Evolutionary conservation across 306 rosid genomes (phyloP), one percentile per base, ranked within the genome.

Genomic region (Styphnolobium japonicum): DNA sequence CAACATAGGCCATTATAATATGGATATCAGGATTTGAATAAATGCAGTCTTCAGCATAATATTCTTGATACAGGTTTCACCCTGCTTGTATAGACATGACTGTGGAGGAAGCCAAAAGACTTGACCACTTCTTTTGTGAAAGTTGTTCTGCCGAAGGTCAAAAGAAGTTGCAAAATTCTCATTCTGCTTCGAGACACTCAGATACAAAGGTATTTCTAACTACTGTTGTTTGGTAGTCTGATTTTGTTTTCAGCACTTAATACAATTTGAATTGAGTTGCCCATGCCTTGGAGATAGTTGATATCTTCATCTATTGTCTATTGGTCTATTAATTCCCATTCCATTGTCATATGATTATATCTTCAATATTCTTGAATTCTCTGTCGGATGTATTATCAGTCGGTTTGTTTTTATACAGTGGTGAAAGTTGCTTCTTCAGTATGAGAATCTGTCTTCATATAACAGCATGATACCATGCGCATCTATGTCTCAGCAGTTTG

Each of bases 81-180:
- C 99, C 99, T 87, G 91, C 92, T 81, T 96, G 99, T 89, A 91
- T 96, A 90, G 97, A 96, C 91, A 96, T 96, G 99, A 88, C 92
- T 63, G 88, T 82, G 55, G 96, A 96, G 88, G 98, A 96, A 86
- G 98, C 99, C 42, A 77, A 90, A 79, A 85, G 93, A 85, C 93
- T 96, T 21, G 98, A 96, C 55, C 92, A 90, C 87, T 96, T 96
- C 88, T 96, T 82, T 73, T 96, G 99, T 78, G 99, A 93, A 86
- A 67, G 84, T 71, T 95, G 99, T 78, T 95, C 98, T 34, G 86
- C 95, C 0, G 98, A 93, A 88, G 89, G 90, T 87, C 99, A 88
- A 86, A 91, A 93, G 68, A 89, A 90, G 90, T 83, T 96, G 92
- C 94, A 88, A 83, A 93, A 88, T 84, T 88, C 94, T 37, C 92